Evolutionary conservation across 768 basidiomycete genomes (phyloP).

Genomic region (Arthromyces matolae): DNA sequence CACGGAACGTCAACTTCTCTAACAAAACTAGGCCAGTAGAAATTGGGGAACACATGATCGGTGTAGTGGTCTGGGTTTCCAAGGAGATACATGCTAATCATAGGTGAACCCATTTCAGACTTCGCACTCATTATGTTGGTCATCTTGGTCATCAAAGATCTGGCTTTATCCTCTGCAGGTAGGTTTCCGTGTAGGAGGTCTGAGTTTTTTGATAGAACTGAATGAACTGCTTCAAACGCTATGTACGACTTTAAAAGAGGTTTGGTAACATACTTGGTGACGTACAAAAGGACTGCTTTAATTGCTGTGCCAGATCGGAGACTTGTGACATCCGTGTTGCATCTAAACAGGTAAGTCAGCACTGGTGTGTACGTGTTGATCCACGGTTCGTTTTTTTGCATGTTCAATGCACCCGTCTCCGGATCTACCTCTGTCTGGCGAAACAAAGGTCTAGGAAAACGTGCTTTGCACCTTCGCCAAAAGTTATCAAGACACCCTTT

Average conservation of each 20-base stretch:
- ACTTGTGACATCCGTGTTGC: conserved; percentile 38
- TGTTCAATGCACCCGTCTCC: conserved; percentile 23
- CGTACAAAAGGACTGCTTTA: conserved; percentile 34
- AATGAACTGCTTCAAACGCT: conserved; percentile 30
- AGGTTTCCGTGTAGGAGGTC: conserved; percentile 18
- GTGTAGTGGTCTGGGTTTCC: conserved; percentile 38
- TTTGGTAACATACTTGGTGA: conserved; percentile 44
- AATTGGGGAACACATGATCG: conserved; percentile 28
- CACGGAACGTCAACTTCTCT: conserved; percentile 20
- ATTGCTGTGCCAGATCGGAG: conserved; percentile 38
- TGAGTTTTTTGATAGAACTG: conserved; percentile 23
- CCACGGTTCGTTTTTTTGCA: conserved; percentile 32
- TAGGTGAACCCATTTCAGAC: conserved; percentile 35
- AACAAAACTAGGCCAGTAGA: conserved; percentile 32
- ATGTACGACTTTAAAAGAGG: conserved; percentile 32
- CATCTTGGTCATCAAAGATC: conserved; percentile 32
- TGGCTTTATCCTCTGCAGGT: conserved; percentile 19
- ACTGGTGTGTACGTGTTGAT: conserved; percentile 32
- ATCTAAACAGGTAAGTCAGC: conserved; percentile 31
- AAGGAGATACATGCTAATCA: conserved; percentile 32
- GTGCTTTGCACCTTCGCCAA: conserved; percentile 27
- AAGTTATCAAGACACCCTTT: conserved; percentile 26
- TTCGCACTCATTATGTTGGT: conserved; percentile 33
- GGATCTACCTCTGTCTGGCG: conserved; percentile 22
- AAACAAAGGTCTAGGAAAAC: conserved; percentile 31